Base-by-base conservation (phyloP, 1,139 yeast species). In the Ogataea hybrid region DNA sequence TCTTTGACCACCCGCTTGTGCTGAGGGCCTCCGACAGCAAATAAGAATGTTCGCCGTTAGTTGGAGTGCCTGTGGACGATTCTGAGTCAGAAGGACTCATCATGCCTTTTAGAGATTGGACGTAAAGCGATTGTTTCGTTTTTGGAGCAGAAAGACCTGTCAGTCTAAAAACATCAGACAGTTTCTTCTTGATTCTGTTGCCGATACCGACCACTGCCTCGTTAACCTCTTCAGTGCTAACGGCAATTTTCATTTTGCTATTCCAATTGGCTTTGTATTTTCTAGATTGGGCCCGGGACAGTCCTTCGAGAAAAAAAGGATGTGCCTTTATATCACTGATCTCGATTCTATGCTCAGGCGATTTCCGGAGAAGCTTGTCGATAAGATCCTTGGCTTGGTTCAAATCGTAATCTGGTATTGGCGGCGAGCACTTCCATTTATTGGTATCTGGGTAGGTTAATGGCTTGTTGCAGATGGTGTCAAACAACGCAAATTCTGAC, bases 131-230 rank as follows among this genome's bases (percentile, higher is more conserved):
- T 12, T 35, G 40, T 11, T 36, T 44, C 16, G 37, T 43, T 17
- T 39, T 41, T 15, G 47, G 44, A 11, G 43, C 32, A 6, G 51
- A 35, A 15, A 46, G 40, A 3, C 46, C 49, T 4, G 54, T 37
- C 32, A 51, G 44, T 33, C 68, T 70, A 41, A 77, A 61, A 0
- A 88, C 87, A 42, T 73, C 73, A 2, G 81, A 69, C 17, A 85
- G 64, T 28, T 84, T 77, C 47, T 77, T 75, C 49, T 72, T 77
- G 33, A 88, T 73, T 47, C 82, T 71, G 34, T 79, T 74, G 5
- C 92, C 92, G 40, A 86, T 71, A 9, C 96, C 96, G 30, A 81
- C 75, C 2, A 88, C 88, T 0, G 96, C 96, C 49, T 77, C 76
- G 50, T 81, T 75, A 12, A 85, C 75, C 51, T 87, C 95, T 48